Base-by-base conservation (phyloP, 345 rosid species). In the Moringa oleifera region DNA sequence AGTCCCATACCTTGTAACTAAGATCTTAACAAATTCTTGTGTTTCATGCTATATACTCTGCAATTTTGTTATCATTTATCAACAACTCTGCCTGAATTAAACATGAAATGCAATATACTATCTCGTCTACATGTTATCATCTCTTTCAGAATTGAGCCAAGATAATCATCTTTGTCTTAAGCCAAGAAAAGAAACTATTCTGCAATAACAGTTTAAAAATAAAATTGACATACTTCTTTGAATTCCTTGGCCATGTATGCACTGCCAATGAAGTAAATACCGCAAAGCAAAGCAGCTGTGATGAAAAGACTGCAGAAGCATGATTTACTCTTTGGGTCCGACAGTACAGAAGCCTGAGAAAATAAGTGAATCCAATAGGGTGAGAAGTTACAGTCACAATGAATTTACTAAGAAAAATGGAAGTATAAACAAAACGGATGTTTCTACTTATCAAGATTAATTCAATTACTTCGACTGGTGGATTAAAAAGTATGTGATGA, bases 251-350 rank as follows among this genome's bases (percentile, higher is more conserved):
- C 72, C 20, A 79, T 51, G 33, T 75, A 74, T 50, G 84, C 76
- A 69, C 75, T 57, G 46, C 85, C 70, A 51, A 85, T 61, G 74
- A 87, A 82, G 80, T 81, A 91, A 63, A 79, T 87, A 49, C 81
- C 77, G 52, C 76, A 83, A 16, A 87, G 58, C 58, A 92, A 71
- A 57, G 84, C 64, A 61, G 77, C 73, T 0, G 75, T 67, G 23
- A 81, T 17, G 20, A 86, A 74, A 49, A 84, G 54, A 60, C 77
- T 81, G 66, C 77, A 81, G 54, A 91, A 68, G 69, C 85, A 83
- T 28, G 91, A 74, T 41, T 41, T 79, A 65, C 71, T 70, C 80
- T 75, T 82, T 1, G 81, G 63, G 64, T 78, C 79, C 20, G 78
- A 78, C 33, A 69, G 75, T 20, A 53, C 55, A 62, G 70, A 68